Conservation (phyloP, 75 land plant genomes). For the Cupressus sempervirens region DNA sequence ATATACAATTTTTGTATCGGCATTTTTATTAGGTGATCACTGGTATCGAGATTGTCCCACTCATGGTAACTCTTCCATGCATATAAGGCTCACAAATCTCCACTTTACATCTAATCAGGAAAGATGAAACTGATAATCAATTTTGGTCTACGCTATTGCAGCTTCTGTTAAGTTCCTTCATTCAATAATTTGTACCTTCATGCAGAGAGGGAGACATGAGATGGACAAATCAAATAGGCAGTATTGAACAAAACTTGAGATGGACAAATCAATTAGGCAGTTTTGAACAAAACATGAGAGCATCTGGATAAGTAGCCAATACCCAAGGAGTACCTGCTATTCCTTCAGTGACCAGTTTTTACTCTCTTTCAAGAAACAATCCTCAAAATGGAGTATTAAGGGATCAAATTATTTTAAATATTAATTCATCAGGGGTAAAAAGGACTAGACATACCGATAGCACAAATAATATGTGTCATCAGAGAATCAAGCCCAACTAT, state of each 20-base stretch:
- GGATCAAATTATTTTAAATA: neutral
- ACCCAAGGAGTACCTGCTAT: neutral
- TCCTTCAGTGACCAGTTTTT: neutral
- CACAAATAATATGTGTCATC: neutral
- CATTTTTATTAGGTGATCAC: neutral
- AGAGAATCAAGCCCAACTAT: neutral
- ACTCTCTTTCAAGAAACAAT: neutral
- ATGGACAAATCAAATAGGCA: neutral
- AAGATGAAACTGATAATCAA: neutral
- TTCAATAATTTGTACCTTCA: neutral
- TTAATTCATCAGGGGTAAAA: neutral
- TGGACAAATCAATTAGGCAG: neutral
- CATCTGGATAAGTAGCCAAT: too few relatives aligned
- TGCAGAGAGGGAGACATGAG: neutral
- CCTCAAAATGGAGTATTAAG: too few relatives aligned
- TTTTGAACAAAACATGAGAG: neutral
- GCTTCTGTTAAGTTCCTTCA: neutral
- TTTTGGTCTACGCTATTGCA: neutral
- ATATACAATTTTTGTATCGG: neutral
- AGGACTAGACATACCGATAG: neutral
- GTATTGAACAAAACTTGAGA: neutral
- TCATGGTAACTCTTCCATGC: neutral
- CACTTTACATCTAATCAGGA: neutral
- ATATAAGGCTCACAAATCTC: neutral
- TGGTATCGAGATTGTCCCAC: neutral